Conservation (phyloP, 202 grass and related monocot genomes). For the Saccharum hybrid region DNA sequence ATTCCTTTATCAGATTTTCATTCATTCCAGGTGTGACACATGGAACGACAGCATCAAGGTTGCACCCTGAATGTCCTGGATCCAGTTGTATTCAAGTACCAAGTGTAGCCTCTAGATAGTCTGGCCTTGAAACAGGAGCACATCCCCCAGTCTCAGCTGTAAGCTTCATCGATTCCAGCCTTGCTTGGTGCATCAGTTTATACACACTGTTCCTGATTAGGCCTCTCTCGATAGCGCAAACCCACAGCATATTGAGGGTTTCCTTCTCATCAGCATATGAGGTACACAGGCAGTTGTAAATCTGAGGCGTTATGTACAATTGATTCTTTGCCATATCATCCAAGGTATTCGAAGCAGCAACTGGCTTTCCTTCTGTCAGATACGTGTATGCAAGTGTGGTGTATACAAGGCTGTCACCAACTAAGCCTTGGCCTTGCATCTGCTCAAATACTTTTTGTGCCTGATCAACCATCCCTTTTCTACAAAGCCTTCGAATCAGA, state of each 20-base stretch:
- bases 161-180: conserved; percentile 28
- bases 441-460: conserved; percentile 61
- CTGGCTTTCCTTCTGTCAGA: conserved; percentile 54
- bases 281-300: conserved; percentile 66
- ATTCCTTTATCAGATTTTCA: too few species aligned
- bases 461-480: conserved; percentile 63
- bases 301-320: conserved; percentile 54
- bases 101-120: neutral
- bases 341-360: conserved; percentile 52
- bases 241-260: conserved; percentile 66
- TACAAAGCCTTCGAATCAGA: conserved; percentile 85
- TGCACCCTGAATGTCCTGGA: neutral
- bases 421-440: conserved; percentile 68
- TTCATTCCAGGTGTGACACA: too few species aligned
- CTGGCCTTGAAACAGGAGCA: conserved; percentile 10
- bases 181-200: conserved; percentile 54
- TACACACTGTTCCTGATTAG: conserved; percentile 63
- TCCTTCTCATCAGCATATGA: conserved; percentile 66
- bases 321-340: conserved; percentile 67
- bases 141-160: conserved; percentile 8
- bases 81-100: neutral
- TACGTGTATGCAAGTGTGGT: conserved; percentile 68
- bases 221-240: conserved; percentile 63
- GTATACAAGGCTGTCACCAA: conserved; percentile 69
- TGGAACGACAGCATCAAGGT: too few species aligned